These are phyloP conservation scores for Mycena rosella DNA, from an alignment of 768 basidiomycete species.

Conservation along the genomic window DNA sequence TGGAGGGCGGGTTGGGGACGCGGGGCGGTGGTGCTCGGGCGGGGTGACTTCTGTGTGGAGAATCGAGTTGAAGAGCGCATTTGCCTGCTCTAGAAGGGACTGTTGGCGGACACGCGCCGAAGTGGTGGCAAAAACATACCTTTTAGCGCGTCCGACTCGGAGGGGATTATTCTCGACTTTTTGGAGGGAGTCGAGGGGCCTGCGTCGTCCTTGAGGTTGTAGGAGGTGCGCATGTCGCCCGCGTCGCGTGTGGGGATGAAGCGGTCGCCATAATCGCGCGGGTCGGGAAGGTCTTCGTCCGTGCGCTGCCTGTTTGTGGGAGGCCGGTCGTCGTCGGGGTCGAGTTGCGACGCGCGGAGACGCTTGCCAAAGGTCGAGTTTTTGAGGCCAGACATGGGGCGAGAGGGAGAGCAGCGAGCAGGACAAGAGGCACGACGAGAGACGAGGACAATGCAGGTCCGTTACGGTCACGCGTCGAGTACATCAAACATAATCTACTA, in stretches of 20 bases:
- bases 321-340: slow-evolving; percentile 67
- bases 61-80: slow-evolving; percentile 82
- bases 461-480: too few species aligned
- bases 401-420: not conserved
- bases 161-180: slow-evolving; percentile 70
- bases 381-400: slow-evolving; percentile 78
- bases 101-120: not conserved
- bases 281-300: slow-evolving; percentile 49
- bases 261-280: slow-evolving; percentile 69
- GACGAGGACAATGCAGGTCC: not conserved
- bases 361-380: slow-evolving; percentile 90
- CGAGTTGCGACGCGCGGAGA: slow-evolving; percentile 78
- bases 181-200: slow-evolving; percentile 72
- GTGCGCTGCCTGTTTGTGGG: slow-evolving; percentile 65
- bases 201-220: slow-evolving; percentile 72
- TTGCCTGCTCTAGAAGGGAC: slow-evolving; percentile 77
- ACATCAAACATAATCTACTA: too few species aligned
- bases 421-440: not conserved
- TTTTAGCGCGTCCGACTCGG: slow-evolving; percentile 82
- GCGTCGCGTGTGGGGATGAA: slow-evolving; percentile 78
- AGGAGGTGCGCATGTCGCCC: slow-evolving; percentile 75
- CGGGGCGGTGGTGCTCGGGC: slow-evolving; percentile 69
- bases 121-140: slow-evolving; percentile 55
- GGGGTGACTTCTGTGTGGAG: slow-evolving; percentile 85
- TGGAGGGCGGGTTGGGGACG: slow-evolving; percentile 69